Evolutionary conservation across 1,139 yeast genomes (phyloP), one percentile per base, ranked within the genome.

Genomic region (Candida tropicalis): DNA sequence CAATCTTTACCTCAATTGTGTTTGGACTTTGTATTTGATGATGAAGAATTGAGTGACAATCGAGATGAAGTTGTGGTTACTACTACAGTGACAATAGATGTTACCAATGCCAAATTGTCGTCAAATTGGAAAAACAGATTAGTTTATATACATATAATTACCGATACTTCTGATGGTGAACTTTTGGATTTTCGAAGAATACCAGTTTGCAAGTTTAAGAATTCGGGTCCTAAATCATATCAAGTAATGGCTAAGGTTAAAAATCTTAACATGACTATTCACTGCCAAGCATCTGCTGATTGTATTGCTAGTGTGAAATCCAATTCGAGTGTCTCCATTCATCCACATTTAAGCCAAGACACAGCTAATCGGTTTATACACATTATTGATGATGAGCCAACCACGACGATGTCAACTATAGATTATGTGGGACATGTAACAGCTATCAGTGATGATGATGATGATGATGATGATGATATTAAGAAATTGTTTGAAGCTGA

Each of bases 131-230:
- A 68, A 50, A 66, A 65, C 0, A 58, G 57, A 27, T 35, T 40
- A 4, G 39, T 49, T 4, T 49, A 39, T 36, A 36, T 47, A n/a
- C 52, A 47, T 29, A n/a, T 43, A 17, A 27, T 47, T 9, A 43
- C 48, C 9, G 48, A 44, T 37, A 22, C 35, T 8, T 44, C 55
- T 2, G 48, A 60, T 7, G 72, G 72, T 0, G 51, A 45, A 3
- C 46, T 74, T 6, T 39, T 70, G 9, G 77, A 72, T 49, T 75
- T 70, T 44, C 58, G 76, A 43, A 62, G 72, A 46, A 55, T 70
- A 1, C 55, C 62, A 2, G 35, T 67, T 3, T 53, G 54, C 2
- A 68, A 64, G 35, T 44, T 70, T 2, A 46, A 42, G 3, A 55
- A 58, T 1, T 49, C 55, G 0, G 41, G 38, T 9, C 5, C 40